These are phyloP conservation scores for Eugenia klotzschiana DNA, from an alignment of 441 rosid genomes.

Conservation along the genomic window DNA sequence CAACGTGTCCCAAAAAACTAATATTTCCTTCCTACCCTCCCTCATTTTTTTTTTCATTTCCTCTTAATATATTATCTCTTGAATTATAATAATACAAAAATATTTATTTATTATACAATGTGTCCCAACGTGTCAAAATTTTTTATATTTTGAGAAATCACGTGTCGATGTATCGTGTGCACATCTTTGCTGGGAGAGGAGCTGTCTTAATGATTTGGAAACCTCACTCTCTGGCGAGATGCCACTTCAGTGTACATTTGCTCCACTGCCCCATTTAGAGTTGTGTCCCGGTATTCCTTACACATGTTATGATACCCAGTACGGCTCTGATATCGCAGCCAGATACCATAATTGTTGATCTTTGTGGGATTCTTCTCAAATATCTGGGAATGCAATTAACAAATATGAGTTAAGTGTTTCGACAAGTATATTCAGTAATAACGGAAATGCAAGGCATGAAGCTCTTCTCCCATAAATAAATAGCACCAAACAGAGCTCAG, in stretches of 20 bases:
- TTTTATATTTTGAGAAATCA: too few relatives aligned
- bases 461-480: not conserved
- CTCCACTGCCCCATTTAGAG: conserved; percentile 46
- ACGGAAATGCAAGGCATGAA: not conserved
- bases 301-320: conserved; percentile 62
- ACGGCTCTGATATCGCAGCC: conserved; percentile 50
- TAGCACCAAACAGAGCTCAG: not conserved
- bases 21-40: too few relatives aligned
- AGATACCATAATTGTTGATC: conserved; percentile 42
- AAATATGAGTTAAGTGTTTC: not conserved
- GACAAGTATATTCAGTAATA: not conserved
- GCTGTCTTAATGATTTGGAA: conserved; percentile 44
- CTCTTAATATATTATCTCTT: too few relatives aligned
- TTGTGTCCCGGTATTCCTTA: conserved; percentile 50
- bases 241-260: conserved; percentile 62
- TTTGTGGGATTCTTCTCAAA: conserved; percentile 48
- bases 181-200: conserved; percentile 28
- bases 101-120: too few relatives aligned
- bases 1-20: too few relatives aligned
- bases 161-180: too few relatives aligned
- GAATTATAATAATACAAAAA: too few relatives aligned
- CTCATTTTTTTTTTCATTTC: too few relatives aligned
- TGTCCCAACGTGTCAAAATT: too few relatives aligned
- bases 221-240: conserved; percentile 43
- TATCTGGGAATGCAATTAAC: conserved; percentile 14